Conservation (phyloP, 2,329 filamentous ascomycete species). For the Zasmidium cellare region DNA sequence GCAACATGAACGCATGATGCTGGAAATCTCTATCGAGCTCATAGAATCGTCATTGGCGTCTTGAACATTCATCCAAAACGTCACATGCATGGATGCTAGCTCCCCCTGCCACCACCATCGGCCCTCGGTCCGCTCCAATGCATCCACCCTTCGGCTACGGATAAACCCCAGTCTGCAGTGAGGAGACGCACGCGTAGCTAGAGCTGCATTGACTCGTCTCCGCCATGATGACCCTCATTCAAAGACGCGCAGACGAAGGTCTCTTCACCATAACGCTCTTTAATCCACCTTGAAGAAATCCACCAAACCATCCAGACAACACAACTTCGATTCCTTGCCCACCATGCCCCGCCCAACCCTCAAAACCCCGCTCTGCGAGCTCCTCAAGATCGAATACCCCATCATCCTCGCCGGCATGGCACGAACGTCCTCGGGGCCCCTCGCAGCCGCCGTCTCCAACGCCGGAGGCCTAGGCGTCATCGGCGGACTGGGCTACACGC, state of each 20-base stretch:
- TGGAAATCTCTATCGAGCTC: no score
- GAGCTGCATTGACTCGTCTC: not conserved
- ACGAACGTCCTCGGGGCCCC: conserved; percentile 71
- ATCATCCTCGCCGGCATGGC: conserved; percentile 95
- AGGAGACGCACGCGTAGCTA: no score
- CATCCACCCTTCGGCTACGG: not conserved
- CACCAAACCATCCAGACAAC: no score
- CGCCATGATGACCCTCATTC: not conserved
- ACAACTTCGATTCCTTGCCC: not conserved
- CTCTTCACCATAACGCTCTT: no score
- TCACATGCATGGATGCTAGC: no score
- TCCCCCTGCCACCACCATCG: no score
- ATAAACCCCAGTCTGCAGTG: no score
- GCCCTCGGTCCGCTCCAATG: not conserved
- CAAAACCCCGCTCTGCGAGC: conserved; percentile 72
- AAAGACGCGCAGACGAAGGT: not conserved
- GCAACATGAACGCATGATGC: not conserved
- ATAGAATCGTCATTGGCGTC: no score
- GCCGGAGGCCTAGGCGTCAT: conserved; percentile 75
- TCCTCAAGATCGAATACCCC: conserved; percentile 83
- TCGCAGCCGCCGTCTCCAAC: conserved; percentile 85
- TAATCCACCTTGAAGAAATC: no score
- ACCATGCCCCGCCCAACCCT: conserved; percentile 50
- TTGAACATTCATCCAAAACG: no score
- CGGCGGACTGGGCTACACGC: conserved; percentile 67